phyloP scores from a whole-genome alignment of 257 asterid genomes.

The Nicotiana otophora region DNA sequence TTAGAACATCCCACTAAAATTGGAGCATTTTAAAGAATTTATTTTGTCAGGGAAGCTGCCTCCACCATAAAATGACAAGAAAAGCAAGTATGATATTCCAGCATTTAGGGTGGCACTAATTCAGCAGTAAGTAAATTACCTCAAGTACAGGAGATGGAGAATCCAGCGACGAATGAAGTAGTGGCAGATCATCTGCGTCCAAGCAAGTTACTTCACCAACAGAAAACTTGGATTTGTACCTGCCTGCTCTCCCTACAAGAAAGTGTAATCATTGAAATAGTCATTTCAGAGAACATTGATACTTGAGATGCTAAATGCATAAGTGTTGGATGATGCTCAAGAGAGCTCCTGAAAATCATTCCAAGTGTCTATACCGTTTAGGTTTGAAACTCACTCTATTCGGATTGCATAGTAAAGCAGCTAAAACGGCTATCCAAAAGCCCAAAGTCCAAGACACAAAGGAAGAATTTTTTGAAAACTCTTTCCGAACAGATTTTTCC shows the following conservation, averaged over 20 bases:
- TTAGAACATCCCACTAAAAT: background rate
- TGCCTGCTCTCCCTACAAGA: conserved; percentile 95
- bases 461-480: background rate
- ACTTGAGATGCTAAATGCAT: background rate
- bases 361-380: background rate
- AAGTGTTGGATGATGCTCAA: background rate
- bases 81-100: background rate
- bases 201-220: conserved; percentile 89
- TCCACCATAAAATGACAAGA: background rate
- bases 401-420: background rate
- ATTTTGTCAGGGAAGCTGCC: background rate
- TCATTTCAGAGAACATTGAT: background rate
- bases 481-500: background rate
- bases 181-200: conserved; percentile 54
- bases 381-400: background rate
- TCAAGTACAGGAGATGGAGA: conserved; percentile 78
- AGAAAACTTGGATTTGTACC: conserved; percentile 81
- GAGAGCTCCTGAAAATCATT: background rate
- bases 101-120: conserved; percentile 2
- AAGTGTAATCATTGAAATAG: conserved; percentile 3
- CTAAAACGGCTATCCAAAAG: background rate
- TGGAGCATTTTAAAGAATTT: background rate
- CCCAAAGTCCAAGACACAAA: background rate
- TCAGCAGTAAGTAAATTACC: conserved; percentile 35
- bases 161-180: conserved; percentile 65